Conservation (phyloP, 805 yeast genomes). For the Starmerella apicola region DNA sequence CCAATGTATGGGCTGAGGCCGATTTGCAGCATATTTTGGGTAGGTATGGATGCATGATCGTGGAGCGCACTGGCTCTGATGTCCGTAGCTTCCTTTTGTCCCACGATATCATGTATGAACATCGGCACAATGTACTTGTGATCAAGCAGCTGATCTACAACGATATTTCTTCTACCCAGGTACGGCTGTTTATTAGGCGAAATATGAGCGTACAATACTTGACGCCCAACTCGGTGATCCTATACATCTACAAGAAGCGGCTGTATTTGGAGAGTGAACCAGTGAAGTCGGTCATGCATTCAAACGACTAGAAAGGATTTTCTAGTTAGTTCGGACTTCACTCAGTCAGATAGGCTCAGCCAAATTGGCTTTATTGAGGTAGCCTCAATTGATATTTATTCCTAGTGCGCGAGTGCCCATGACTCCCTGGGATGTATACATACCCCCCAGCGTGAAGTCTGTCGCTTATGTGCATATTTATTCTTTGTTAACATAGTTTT, state of each 20-base stretch:
- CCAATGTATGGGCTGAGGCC: conserved; percentile 96
- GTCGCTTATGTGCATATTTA: too few relatives aligned
- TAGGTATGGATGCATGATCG: conserved; percentile 89
- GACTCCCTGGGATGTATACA: too few relatives aligned
- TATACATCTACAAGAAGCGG: conserved; percentile 87
- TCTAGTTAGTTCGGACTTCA: background rate
- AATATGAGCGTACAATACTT: conserved; percentile 95
- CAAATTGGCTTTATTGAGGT: background rate
- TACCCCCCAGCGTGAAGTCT: too few relatives aligned
- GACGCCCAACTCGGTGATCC: conserved; percentile 83
- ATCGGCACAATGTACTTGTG: conserved; percentile 79
- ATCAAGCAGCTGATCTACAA: conserved; percentile 93
- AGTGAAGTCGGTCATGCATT: conserved; percentile 62
- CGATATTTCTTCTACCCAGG: conserved; percentile 91
- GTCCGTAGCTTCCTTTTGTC: conserved; percentile 82
- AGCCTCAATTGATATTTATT: too few relatives aligned
- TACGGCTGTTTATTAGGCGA: conserved; percentile 78
- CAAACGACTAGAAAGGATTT: conserved; percentile 22
- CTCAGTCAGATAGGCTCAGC: background rate
- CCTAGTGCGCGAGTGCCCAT: too few relatives aligned
- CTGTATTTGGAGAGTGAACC: conserved; percentile 85
- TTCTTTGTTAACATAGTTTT: too few relatives aligned
- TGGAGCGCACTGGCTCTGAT: conserved; percentile 93
- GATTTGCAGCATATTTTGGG: conserved; percentile 93
- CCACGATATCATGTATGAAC: conserved; percentile 96